A percentile compares a stretch with the other conserved stretches of the same genome.
These are phyloP conservation scores for Chrysanthemum seticuspe DNA, from an alignment of 129 eudicot genomes.

Conservation along the genomic window DNA sequence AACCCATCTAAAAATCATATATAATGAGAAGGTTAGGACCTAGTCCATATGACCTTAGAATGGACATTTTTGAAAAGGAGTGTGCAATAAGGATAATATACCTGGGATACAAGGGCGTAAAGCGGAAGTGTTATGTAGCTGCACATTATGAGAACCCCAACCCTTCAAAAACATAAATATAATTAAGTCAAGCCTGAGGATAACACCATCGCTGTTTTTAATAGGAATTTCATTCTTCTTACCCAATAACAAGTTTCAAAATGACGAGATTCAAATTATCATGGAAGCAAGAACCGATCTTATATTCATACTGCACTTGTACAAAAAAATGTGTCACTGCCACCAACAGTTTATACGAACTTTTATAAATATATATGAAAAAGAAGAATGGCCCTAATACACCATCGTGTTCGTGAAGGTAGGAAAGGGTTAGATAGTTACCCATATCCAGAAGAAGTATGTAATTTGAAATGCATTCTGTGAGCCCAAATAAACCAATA, in stretches of 20 bases:
- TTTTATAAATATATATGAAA: background rate
- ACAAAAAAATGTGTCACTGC: conserved; percentile 4
- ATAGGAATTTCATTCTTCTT: conserved; percentile 27
- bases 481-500: conserved; percentile 24
- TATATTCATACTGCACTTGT: conserved; percentile 70
- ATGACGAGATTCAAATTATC: conserved; percentile 44
- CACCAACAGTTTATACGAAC: background rate
- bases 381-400: background rate
- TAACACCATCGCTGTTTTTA: background rate
- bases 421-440: conserved; percentile 21
- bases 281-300: conserved; percentile 73
- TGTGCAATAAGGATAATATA: conserved; percentile 19
- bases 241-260: conserved; percentile 65
- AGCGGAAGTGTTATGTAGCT: conserved; percentile 95
- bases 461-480: conserved; percentile 98
- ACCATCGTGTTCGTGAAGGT: too few species aligned
- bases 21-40: background rate
- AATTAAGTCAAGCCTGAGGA: background rate
- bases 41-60: background rate
- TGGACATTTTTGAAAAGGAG: background rate
- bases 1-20: conserved; percentile 61
- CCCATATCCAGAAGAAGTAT: conserved; percentile 91
- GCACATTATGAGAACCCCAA: conserved; percentile 62
- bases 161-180: conserved; percentile 35
- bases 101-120: conserved; percentile 92